Base-by-base conservation (phyloP, 495 filamentous ascomycete genomes). In the Hypoxylon trugodes region DNA sequence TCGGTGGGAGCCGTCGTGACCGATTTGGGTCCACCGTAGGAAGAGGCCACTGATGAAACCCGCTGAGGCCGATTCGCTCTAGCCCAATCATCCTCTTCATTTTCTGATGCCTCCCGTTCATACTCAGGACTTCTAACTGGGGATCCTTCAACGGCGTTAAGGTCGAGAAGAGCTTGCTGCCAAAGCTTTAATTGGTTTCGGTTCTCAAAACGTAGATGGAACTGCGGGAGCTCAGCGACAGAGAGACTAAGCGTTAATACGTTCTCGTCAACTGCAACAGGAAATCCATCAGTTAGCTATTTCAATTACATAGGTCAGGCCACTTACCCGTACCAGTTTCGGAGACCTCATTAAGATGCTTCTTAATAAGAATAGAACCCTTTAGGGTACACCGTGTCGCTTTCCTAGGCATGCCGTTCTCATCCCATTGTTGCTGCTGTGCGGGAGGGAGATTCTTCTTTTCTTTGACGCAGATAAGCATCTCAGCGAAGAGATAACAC, bases 381-480 rank as follows among this genome's bases (percentile, higher is more conserved):
- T 99, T 99, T 28, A 99, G 79, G 5, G 93, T 97, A 77, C 88
- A 97, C 50, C 91, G 86, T 2, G 83, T 87, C 5, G 82, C 74
- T 73, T 90, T 95, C 3, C 81, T 81, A 12, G 87, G 85, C 25
- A 82, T 79, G 19, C 77, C 78, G 21, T 85, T 84, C 32, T 86
- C 84, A 24, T 86, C 85, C 86, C 86, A 90, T 63, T 88, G 82
- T 55, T 78, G 75, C 46, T 87, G 81, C 43, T 68, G 68, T 12
- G 63, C 57, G 12, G 54, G 51, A 1, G 52, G 77, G 37, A 62
- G 73, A 21, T 81, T 74, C 74, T 93, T 96, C 83, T 96, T 97
- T 71, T 98, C 95, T 76, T 97, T 99, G 58, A 98, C 92, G 73
- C 95, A 99, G 63, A 99, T 99, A 48, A 99, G 92, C 95, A 99